A percentile compares a stretch with the other conserved stretches of the same genome.
Conservation (phyloP, 1,139 yeast species). For the Kodamaea plutei region DNA sequence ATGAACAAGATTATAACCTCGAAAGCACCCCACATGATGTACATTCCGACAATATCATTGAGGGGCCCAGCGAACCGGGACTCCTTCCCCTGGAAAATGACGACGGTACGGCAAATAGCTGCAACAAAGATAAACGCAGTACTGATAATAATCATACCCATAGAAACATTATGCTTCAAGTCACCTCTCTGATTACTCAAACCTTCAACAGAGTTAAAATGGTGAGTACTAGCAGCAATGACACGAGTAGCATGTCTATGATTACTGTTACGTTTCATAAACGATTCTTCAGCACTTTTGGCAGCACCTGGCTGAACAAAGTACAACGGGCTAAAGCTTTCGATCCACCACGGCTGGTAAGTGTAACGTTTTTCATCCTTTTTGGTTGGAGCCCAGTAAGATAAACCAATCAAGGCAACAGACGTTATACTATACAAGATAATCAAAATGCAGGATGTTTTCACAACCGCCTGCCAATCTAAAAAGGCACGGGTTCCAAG, state of each 20-base stretch:
- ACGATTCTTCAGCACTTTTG: constrained; percentile 46
- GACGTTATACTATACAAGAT: constrained; percentile 59
- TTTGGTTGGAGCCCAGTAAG: constrained; percentile 55
- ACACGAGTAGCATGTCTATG: constrained; percentile 51
- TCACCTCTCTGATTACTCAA: constrained; percentile 42
- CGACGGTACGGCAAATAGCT: constrained; percentile 55
- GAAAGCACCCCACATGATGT: constrained; percentile 61
- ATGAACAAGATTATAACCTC: constrained; percentile 55
- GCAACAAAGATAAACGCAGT: constrained; percentile 54
- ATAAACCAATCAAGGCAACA: constrained; percentile 42
- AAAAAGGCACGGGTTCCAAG: constrained; percentile 42
- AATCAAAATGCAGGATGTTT: constrained; percentile 55
- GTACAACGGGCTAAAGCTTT: constrained; percentile 53
- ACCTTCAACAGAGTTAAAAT: constrained; percentile 41
- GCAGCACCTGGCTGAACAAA: constrained; percentile 50
- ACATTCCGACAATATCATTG: constrained; percentile 52
- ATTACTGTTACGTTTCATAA: constrained; percentile 46
- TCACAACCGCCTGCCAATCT: constrained; percentile 54
- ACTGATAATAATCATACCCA: constrained; percentile 45
- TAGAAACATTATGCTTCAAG: constrained; percentile 46
- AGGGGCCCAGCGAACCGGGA: constrained; percentile 3
- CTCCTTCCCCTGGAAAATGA: constrained; percentile 38
- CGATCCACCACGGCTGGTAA: constrained; percentile 80
- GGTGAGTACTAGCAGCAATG: constrained; percentile 45
- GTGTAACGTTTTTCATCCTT: constrained; percentile 53